Conservation (phyloP, 176 grass and related monocot genomes). For the Triticum monococcum region DNA sequence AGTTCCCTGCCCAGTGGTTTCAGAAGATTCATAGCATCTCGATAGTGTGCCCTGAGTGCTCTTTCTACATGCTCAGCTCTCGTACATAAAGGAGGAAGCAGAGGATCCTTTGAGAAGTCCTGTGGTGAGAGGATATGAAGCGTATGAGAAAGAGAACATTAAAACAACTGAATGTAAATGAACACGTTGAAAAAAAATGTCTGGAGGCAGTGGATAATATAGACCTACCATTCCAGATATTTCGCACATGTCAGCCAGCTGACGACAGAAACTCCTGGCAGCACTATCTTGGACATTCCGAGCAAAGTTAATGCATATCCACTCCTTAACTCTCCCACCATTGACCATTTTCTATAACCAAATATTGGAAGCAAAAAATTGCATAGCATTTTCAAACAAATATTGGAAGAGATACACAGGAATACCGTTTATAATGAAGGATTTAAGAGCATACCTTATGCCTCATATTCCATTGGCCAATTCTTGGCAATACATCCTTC, state of each 20-base stretch:
- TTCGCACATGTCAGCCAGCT: constrained; percentile 53
- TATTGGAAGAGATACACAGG: neutral
- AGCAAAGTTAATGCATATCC: constrained; percentile 69
- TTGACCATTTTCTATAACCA: constrained; percentile 46
- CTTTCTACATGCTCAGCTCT: constrained; percentile 61
- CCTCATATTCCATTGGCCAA: constrained; percentile 79
- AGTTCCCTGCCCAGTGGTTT: constrained; percentile 46
- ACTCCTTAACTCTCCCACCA: constrained; percentile 50
- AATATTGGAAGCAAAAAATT: neutral
- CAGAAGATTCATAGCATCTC: constrained; percentile 54
- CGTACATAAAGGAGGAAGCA: constrained; percentile 46
- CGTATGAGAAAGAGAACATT: neutral
- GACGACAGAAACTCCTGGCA: constrained; percentile 36
- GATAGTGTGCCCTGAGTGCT: constrained; percentile 48
- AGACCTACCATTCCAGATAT: constrained; percentile 57
- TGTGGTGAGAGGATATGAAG: neutral
- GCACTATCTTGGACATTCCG: constrained; percentile 27
- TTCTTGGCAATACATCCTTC: constrained; percentile 63
- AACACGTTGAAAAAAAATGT: neutral
- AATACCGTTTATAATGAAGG: neutral
- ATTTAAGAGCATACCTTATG: constrained; percentile 53
- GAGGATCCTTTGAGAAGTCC: constrained; percentile 56
- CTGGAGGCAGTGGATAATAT: neutral
- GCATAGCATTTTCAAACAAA: neutral
- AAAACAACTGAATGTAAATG: neutral